Conservation (phyloP, 139 green algal species). For the Deuterostichococcus epilithicus region DNA sequence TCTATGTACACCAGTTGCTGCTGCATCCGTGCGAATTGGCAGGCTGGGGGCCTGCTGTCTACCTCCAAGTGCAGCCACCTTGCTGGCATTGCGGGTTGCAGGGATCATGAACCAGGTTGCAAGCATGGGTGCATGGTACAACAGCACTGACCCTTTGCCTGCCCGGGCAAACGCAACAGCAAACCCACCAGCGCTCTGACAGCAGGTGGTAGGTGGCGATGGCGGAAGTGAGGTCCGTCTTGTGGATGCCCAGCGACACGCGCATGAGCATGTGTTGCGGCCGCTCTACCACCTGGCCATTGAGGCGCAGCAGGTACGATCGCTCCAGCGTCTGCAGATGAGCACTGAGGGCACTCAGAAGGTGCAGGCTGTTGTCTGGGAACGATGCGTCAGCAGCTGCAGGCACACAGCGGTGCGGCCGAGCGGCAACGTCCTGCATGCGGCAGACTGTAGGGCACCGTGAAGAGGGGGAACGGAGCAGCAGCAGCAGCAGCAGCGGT, state of each 20-base stretch:
- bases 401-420: too few relatives aligned
- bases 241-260: constrained; percentile 93
- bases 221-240: constrained; percentile 67
- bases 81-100: too few relatives aligned
- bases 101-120: too few relatives aligned
- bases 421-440: too few relatives aligned
- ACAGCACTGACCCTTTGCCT: too few relatives aligned
- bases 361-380: not conserved
- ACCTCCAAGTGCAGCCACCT: too few relatives aligned
- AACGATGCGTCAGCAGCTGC: not conserved
- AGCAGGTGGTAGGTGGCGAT: constrained; percentile 89
- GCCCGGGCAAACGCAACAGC: not conserved
- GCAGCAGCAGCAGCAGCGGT: not conserved
- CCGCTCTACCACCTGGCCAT: constrained; percentile 93
- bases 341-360: too few relatives aligned
- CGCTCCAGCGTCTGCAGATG: constrained; percentile 90
- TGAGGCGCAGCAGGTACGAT: constrained; percentile 96
- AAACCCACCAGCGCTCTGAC: constrained; percentile 71
- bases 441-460: not conserved
- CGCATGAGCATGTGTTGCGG: constrained; percentile 99
- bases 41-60: too few relatives aligned
- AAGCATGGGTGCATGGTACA: too few relatives aligned
- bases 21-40: too few relatives aligned
- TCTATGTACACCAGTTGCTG: too few relatives aligned
- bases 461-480: not conserved